phyloP scores from a whole-genome alignment of 75 land plant species.

The Cunninghamia lanceolata region DNA sequence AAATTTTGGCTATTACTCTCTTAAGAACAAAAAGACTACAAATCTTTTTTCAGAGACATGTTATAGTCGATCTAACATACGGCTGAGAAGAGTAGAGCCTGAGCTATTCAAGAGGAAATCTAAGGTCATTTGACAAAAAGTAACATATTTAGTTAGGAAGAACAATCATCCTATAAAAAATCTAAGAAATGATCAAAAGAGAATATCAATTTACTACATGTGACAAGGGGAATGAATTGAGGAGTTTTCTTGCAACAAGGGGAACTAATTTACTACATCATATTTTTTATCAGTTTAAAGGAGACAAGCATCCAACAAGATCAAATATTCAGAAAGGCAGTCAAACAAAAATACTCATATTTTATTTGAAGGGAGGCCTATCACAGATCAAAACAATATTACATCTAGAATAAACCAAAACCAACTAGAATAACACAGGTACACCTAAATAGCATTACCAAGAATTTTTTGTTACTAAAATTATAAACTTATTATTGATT shows the following conservation, averaged over 20 bases:
- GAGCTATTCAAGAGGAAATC: neutral
- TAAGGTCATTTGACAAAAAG: neutral
- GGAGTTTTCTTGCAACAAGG: neutral
- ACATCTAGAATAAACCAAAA: neutral
- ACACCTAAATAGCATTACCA: neutral
- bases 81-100: neutral
- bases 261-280: neutral
- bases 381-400: neutral
- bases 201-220: neutral
- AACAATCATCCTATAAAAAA: neutral
- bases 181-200: neutral
- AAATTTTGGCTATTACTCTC: neutral
- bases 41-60: neutral
- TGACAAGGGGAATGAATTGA: neutral
- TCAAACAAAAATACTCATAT: neutral
- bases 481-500: neutral
- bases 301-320: neutral
- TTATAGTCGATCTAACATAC: neutral
- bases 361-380: neutral
- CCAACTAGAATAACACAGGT: neutral
- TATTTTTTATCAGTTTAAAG: neutral
- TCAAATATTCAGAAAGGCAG: neutral
- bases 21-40: neutral
- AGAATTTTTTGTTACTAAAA: neutral
- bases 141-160: neutral